Percentiles rank a stretch among this genome's conserved stretches.
Evolutionary conservation across 2,329 filamentous ascomycete species (phyloP).

Genomic region (Salinomyces thailandicus): DNA sequence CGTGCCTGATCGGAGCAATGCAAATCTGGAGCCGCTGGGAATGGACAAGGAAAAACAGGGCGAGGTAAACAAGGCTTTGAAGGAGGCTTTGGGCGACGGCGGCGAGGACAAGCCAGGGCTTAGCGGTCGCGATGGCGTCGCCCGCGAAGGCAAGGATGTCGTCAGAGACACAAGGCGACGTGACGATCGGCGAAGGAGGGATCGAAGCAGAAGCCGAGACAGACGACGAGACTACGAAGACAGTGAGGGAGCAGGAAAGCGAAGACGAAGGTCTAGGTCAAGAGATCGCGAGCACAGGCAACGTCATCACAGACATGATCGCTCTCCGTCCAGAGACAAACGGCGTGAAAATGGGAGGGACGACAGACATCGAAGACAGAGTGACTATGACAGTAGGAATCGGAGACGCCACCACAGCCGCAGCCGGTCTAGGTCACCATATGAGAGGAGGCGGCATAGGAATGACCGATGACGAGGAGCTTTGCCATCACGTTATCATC

Average conservation of each 20-base stretch:
- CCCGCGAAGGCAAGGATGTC: conserved; percentile 10
- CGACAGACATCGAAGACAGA: conserved; percentile 4
- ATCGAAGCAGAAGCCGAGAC: conserved; percentile 17
- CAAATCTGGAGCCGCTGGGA: conserved; percentile 52
- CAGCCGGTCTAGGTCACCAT: conserved; percentile 14
- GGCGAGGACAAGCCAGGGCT: conserved; percentile 27
- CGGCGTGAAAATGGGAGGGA: conserved; percentile 11
- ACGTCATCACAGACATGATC: conserved; percentile 9
- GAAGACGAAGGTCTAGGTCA: conserved; percentile 20
- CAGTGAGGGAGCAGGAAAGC: conserved; percentile 12
- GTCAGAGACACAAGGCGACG: conserved; percentile 10
- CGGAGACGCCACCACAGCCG: conserved; percentile 7
- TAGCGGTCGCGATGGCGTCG: conserved; percentile 13
- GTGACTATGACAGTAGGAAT: background rate
- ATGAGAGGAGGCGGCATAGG: conserved; percentile 8
- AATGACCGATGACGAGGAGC: conserved; percentile 12
- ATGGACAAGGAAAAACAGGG: conserved; percentile 37
- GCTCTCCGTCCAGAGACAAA: conserved; percentile 13
- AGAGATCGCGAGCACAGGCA: conserved; percentile 17
- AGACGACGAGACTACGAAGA: conserved; percentile 11
- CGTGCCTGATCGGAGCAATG: conserved; percentile 55
- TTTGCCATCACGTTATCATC: too few relatives aligned
- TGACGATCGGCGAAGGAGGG: conserved; percentile 14
- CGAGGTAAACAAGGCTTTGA: conserved; percentile 46
- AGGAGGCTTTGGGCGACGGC: conserved; percentile 34